phyloP scores from a whole-genome alignment of 345 rosid genomes.

The Eucalyptus regnans region DNA sequence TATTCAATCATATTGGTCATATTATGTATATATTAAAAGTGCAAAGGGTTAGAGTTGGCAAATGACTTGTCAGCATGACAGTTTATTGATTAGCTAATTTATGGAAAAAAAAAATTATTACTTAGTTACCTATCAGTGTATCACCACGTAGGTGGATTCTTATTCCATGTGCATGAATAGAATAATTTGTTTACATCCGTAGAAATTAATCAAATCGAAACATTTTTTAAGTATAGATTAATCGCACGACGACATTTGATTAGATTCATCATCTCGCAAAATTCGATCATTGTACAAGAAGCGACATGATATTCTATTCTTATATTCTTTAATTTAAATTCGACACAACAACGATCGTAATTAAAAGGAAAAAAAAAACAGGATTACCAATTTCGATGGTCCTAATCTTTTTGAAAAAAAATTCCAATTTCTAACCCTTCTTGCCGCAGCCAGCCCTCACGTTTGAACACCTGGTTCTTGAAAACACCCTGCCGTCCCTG shows the following conservation, averaged over 20 bases:
- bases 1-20: background rate
- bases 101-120: background rate
- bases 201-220: background rate
- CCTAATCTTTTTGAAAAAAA: background rate
- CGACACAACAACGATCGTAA: rapidly evolving
- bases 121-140: background rate
- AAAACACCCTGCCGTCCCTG: background rate
- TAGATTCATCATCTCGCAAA: rapidly evolving
- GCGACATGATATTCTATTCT: background rate
- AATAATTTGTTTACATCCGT: background rate
- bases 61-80: background rate
- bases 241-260: background rate
- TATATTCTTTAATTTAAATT: background rate
- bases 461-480: background rate
- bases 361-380: background rate
- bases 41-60: background rate
- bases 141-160: background rate
- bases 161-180: too few species aligned
- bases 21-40: background rate
- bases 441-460: background rate
- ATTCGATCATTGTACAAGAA: background rate
- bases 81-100: background rate
- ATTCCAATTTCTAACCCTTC: background rate
- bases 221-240: background rate
- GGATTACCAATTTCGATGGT: background rate